These are phyloP conservation scores for Leptographium wingfieldii DNA, from an alignment of 2,329 filamentous ascomycete genomes.

Conservation along the genomic window DNA sequence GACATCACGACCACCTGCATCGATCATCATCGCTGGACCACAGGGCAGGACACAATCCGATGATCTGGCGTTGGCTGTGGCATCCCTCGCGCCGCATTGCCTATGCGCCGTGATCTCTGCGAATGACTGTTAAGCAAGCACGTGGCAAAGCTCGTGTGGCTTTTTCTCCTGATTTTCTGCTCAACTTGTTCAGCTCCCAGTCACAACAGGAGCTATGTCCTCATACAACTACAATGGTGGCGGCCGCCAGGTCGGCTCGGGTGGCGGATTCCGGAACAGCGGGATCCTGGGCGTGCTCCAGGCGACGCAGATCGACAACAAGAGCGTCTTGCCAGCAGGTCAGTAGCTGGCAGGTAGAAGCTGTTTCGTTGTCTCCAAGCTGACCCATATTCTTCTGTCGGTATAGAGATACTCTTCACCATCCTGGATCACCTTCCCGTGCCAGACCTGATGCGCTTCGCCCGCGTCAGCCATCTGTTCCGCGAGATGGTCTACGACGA, in stretches of 20 bases:
- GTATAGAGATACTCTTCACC: conserved; percentile 66
- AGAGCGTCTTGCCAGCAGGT: conserved; percentile 75
- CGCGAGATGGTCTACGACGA: conserved; percentile 99
- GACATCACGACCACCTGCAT: neutral
- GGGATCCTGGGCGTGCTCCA: conserved; percentile 62
- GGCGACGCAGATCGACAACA: conserved; percentile 61
- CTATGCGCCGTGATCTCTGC: neutral
- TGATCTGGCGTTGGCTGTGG: neutral
- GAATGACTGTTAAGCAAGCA: neutral
- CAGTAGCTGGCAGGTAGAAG: conserved; percentile 16
- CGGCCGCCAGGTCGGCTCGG: conserved; percentile 23
- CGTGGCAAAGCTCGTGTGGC: neutral
- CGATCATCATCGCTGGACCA: neutral
- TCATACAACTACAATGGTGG: conserved; percentile 17
- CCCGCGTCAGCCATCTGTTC: conserved; percentile 72
- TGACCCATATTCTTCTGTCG: neutral
- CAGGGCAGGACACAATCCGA: neutral
- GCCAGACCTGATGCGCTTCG: conserved; percentile 72
- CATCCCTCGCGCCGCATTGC: neutral
- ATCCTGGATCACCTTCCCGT: conserved; percentile 86
- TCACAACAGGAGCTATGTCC: neutral
- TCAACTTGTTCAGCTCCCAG: neutral
- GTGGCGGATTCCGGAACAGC: conserved; percentile 23
- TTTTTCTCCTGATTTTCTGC: neutral
- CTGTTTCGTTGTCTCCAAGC: neutral